Conservation (phyloP, 106 monocot genomes). For the Hemerocallis citrina region DNA sequence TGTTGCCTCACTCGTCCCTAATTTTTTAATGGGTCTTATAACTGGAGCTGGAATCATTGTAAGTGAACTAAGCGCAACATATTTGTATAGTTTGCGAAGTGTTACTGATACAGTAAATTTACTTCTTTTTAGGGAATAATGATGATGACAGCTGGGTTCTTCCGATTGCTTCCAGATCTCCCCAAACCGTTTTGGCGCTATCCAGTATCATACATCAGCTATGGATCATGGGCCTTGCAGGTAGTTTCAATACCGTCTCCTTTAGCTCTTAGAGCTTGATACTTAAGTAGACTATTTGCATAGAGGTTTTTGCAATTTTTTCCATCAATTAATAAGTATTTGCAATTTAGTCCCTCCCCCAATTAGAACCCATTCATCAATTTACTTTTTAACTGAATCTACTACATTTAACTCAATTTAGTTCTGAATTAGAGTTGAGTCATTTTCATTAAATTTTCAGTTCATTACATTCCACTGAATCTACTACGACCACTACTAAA, state of each 20-base stretch:
- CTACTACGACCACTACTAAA: no score
- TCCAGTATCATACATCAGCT: constrained; percentile 74
- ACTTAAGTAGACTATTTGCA: neutral
- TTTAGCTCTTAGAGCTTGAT: neutral
- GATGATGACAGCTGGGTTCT: constrained; percentile 92
- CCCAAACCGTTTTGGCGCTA: constrained; percentile 84
- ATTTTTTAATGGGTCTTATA: constrained; percentile 84
- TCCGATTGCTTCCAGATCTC: constrained; percentile 73
- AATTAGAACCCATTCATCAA: no score
- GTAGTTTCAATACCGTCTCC: constrained; percentile 16
- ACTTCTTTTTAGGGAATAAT: constrained; percentile 67
- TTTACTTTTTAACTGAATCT: no score
- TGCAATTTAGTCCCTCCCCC: no score
- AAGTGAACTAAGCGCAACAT: constrained; percentile 3
- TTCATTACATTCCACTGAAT: no score
- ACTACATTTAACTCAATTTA: no score
- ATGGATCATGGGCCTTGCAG: constrained; percentile 84
- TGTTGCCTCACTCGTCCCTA: constrained; percentile 71
- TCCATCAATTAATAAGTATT: no score
- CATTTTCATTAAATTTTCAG: no score
- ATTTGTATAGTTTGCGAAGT: neutral
- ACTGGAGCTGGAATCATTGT: constrained; percentile 83
- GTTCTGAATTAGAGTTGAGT: no score
- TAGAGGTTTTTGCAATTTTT: no score
- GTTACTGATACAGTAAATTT: neutral